Evolutionary conservation across 306 rosid species (phyloP), one percentile per base, ranked within the genome.

Genomic region (Pyrus communis): DNA sequence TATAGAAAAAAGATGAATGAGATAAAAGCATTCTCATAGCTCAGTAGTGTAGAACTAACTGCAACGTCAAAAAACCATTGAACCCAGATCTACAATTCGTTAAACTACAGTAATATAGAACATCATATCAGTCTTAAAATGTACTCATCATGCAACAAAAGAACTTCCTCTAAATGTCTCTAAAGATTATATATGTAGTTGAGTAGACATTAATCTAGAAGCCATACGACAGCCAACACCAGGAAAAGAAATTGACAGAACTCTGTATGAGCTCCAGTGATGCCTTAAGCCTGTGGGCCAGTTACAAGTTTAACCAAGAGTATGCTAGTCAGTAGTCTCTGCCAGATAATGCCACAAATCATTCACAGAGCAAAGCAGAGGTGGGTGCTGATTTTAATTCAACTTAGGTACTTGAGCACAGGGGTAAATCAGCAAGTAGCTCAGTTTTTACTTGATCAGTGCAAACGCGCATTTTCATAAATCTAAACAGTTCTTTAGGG

Each of bases 1-100:
- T 25, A 69, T 78, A 79, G 66, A 84, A 27, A 68, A 70, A 75
- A 62, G 55, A 73, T 30, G 77, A 81, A 75, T 77, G 45, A 81
- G 85, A 81, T 76, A 60, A 74, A 78, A 69, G 70, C 71, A 75
- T 27, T 63, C 11, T 21, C 42, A 22, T 23, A 18, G 82, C 82
- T 59, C 75, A n/a, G 54, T n/a, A 9, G 22, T 52, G 72, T 69
- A 67, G 8, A 28, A 69, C 14, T 23, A 30, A 27, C 27, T 70
- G 21, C 35, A 61, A 5, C 4, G 13, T 38, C 19, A 33, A 18
- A 38, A 66, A 46, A 42, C 51, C 11, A 79, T 7, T 31, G 17
- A 64, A 57, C 63, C 54, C 55, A 27, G 42, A 76, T n/a, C 13
- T 21, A 19, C 13, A 25, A 3, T 27, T n/a, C 11, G 31, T 38